Base-by-base conservation (phyloP, 2,329 filamentous ascomycete species). In the Trichoderma simmonsii region DNA sequence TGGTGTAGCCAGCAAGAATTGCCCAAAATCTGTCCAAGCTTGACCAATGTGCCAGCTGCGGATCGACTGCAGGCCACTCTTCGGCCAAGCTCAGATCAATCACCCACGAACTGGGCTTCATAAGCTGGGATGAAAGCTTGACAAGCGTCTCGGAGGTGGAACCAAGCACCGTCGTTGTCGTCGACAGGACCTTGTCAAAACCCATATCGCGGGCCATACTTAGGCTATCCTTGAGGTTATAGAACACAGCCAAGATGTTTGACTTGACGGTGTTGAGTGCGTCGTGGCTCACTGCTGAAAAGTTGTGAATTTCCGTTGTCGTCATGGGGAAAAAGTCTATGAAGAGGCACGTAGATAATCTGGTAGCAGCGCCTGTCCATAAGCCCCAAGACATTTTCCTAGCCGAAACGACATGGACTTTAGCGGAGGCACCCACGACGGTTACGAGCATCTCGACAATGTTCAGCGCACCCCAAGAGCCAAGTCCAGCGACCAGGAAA, bases 1-100 rank as follows among this genome's bases (percentile, higher is more conserved):
- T 91, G 0, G 90, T 78, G 79, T 99, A 99, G 14, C 96, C 96
- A 62, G 92, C 86, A 2, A 94, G 77, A 51, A 97, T 93, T 15
- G 95, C 94, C 83, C 86, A 89, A 71, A 88, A 86, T 34, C 89
- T 84, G 80, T 93, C 91, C 18, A 86, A 85, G 32, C 86, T 85
- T 72, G 88, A 86, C 93, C 93, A 95, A 68, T 89, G 86, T 1
- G 90, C 90, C 67, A 94, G 82, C 30, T 84, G 86, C 8, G 88
- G 86, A 76, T 92, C 86, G 15, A 89, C 78, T 0, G 79, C 61
- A 26, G 80, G 73, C 1, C 80, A 73, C 4, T 77, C 74, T 71
- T 85, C 82, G 28, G 84, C 75, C 8, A 85, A 78, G 71, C 84
- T 85, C 7, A 91, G 81, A 73, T 85, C 87, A 73, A 91, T 86